Percentiles rank a stretch among this genome's conserved stretches.
These are phyloP conservation scores for Lobulomyces angularis DNA, from an alignment of 192 early-diverging fungal species.

Conservation along the genomic window DNA sequence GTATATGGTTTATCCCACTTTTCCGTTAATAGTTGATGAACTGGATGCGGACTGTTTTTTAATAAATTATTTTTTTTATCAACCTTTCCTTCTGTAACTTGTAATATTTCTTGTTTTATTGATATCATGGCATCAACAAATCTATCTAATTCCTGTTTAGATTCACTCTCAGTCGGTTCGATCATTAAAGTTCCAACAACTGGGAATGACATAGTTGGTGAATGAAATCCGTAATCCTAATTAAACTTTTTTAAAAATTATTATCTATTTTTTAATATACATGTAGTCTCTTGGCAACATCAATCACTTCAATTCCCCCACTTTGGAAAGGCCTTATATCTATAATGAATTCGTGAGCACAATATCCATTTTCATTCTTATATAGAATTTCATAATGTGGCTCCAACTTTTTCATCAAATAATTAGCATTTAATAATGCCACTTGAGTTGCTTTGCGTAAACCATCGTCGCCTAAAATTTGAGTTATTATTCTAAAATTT, in stretches of 20 bases:
- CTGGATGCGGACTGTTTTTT: constrained; percentile 78
- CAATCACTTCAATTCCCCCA: constrained; percentile 80
- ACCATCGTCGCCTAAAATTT: constrained; percentile 53
- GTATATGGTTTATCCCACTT: constrained; percentile 81
- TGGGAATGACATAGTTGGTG: constrained; percentile 99
- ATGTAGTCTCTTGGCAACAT: constrained; percentile 92
- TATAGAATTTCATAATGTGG: constrained; percentile 86
- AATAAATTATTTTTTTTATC: constrained; percentile 66
- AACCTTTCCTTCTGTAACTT: constrained; percentile 72
- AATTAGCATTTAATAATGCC: constrained; percentile 96
- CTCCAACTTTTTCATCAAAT: constrained; percentile 85
- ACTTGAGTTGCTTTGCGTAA: constrained; percentile 74
- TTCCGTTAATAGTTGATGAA: constrained; percentile 60
- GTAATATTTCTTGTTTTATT: constrained; percentile 84
- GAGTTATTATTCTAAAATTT: background rate
- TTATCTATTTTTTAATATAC: constrained; percentile 6
- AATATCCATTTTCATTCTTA: constrained; percentile 87
- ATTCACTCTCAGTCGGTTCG: constrained; percentile 97
- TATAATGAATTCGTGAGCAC: constrained; percentile 98
- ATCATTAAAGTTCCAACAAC: constrained; percentile 98
- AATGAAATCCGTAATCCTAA: constrained; percentile 98
- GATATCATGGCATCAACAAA: constrained; percentile 98
- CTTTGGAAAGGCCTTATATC: constrained; percentile 82
- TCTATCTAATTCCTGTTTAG: constrained; percentile 81
- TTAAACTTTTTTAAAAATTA: background rate